These are phyloP conservation scores for Penicillium expansum DNA, from an alignment of 2,329 filamentous ascomycete genomes.

Conservation along the genomic window DNA sequence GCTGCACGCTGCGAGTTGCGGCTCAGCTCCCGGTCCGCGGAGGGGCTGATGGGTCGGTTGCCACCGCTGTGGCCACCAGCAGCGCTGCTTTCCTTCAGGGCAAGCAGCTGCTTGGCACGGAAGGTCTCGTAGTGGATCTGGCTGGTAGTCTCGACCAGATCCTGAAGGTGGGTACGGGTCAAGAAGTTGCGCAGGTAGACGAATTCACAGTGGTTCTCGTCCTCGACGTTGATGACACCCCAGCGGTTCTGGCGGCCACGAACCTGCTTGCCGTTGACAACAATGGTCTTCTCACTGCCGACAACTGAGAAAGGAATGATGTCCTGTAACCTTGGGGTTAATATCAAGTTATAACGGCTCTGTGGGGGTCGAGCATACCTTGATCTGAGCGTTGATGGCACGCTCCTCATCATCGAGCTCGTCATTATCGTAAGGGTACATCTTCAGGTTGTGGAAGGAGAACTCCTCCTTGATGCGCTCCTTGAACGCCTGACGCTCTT, in stretches of 20 bases:
- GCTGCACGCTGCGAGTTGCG: constrained; percentile 95
- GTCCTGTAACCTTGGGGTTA: constrained; percentile 54
- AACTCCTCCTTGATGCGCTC: constrained; percentile 99
- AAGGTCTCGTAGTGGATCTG: constrained; percentile 99
- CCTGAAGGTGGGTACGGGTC: constrained; percentile 95
- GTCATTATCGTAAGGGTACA: constrained; percentile 99
- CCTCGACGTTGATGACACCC: constrained; percentile 99
- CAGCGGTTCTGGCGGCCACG: constrained; percentile 97
- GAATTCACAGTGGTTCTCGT: constrained; percentile 99
- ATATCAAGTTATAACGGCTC: constrained; percentile 35
- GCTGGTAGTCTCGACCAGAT: constrained; percentile 97
- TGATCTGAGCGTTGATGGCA: constrained; percentile 89
- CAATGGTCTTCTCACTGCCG: constrained; percentile 96
- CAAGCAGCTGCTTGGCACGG: constrained; percentile 97
- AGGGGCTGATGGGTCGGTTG: constrained; percentile 91
- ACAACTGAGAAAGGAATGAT: constrained; percentile 97
- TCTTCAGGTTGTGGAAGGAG: constrained; percentile 98
- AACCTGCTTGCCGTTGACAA: constrained; percentile 95
- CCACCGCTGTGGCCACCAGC: constrained; percentile 65
- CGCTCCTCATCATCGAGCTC: constrained; percentile 98
- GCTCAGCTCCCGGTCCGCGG: constrained; percentile 93
- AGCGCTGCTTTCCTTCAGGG: constrained; percentile 95
- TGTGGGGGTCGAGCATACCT: constrained; percentile 57
- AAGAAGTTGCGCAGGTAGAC: constrained; percentile 98
- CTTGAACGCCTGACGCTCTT: constrained; percentile 96